These are phyloP conservation scores for Malus orientalis DNA, from an alignment of 306 rosid species.

Conservation along the genomic window DNA sequence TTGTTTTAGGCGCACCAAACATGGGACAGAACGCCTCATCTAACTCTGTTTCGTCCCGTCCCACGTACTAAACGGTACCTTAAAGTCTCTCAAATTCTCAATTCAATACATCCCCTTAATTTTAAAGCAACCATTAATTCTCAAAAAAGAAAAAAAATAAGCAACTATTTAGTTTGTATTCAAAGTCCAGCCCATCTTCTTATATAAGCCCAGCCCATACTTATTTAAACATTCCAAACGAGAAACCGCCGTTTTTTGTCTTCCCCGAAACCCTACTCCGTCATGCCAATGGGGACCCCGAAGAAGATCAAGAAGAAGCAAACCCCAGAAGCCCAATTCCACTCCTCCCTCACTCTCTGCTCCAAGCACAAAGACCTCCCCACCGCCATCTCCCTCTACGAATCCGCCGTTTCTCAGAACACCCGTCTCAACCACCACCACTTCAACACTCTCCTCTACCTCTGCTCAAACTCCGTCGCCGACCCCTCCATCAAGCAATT, in stretches of 20 bases:
- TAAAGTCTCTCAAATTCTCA: no score
- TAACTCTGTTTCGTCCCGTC: no score
- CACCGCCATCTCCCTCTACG: slow-evolving; percentile 48
- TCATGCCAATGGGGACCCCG: slow-evolving; percentile 30
- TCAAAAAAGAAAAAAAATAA: no score
- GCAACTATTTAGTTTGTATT: no score
- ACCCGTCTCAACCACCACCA: slow-evolving; percentile 51
- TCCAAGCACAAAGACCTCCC: slow-evolving; percentile 53
- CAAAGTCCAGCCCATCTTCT: no score
- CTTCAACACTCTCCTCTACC: slow-evolving; percentile 79
- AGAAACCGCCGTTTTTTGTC: not conserved
- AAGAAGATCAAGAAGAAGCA: slow-evolving; percentile 38
- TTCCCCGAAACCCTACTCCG: not conserved
- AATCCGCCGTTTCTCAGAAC: slow-evolving; percentile 30
- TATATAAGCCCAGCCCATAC: not conserved
- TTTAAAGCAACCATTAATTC: no score
- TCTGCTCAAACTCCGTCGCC: slow-evolving; percentile 53
- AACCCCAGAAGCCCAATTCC: slow-evolving; percentile 52
- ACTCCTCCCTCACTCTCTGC: slow-evolving; percentile 51
- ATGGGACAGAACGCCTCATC: no score
- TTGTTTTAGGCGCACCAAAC: no score
- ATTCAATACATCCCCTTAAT: no score
- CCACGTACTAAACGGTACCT: no score
- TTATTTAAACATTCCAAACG: not conserved
- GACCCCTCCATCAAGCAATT: slow-evolving; percentile 34